Evolutionary conservation across 805 yeast species (phyloP).

Genomic region (Kuraishia floccosa): DNA sequence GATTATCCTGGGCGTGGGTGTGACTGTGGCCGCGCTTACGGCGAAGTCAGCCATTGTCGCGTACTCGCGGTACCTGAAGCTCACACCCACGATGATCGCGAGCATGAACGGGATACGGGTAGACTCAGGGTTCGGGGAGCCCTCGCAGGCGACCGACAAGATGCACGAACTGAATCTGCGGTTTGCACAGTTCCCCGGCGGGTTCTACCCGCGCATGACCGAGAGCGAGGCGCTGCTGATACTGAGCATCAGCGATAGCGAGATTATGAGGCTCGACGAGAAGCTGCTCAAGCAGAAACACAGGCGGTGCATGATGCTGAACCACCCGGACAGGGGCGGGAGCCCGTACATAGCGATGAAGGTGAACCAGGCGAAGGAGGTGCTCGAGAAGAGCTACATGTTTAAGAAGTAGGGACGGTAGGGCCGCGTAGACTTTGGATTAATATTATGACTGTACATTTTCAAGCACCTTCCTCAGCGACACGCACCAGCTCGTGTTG

Average conservation of each 20-base stretch:
- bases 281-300: conserved; percentile 58
- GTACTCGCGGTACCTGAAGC: conserved; percentile 13
- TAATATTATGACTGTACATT: conserved; percentile 11
- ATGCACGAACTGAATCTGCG: conserved; percentile 10
- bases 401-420: conserved; percentile 12
- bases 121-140: no score
- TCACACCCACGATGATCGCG: conserved; percentile 26
- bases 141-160: no score
- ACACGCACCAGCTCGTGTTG: conserved; percentile 58
- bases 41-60: conserved; percentile 26
- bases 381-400: conserved; percentile 54
- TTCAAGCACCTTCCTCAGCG: conserved; percentile 46
- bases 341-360: conserved; percentile 73
- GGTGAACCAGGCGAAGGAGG: conserved; percentile 77
- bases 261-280: conserved; percentile 34
- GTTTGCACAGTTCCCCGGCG: conserved; percentile 39
- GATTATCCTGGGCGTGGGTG: conserved; percentile 41
- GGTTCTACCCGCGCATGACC: conserved; percentile 53
- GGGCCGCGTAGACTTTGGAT: no score
- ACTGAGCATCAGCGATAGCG: conserved; percentile 39
- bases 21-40: conserved; percentile 38
- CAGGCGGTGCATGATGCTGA: conserved; percentile 64
- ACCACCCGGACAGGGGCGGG: conserved; percentile 89
- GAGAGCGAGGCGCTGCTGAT: conserved; percentile 63
- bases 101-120: conserved; percentile 22